Evolutionary conservation across 2,329 filamentous ascomycete species (phyloP).

Genomic region (Epichloe scottii): DNA sequence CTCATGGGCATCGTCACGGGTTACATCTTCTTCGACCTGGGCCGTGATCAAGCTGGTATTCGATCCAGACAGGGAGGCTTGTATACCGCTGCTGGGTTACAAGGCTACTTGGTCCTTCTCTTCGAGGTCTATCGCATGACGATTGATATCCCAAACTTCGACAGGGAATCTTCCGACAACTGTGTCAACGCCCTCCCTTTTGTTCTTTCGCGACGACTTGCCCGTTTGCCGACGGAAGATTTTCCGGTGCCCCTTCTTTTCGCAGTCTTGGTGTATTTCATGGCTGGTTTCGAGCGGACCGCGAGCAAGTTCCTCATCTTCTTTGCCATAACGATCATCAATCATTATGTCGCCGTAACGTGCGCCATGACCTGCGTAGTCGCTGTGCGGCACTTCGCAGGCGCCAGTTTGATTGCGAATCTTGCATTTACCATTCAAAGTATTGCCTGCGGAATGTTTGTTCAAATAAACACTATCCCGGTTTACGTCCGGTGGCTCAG

Average conservation of each 20-base stretch:
- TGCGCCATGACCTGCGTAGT: constrained; percentile 58
- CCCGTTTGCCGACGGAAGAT: constrained; percentile 58
- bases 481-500: constrained; percentile 72
- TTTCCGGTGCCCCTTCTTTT: constrained; percentile 60
- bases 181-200: constrained; percentile 59
- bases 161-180: constrained; percentile 61
- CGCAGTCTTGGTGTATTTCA: constrained; percentile 63
- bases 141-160: constrained; percentile 62
- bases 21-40: constrained; percentile 58
- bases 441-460: constrained; percentile 65
- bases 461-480: constrained; percentile 60
- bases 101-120: constrained; percentile 64
- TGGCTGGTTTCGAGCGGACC: constrained; percentile 58
- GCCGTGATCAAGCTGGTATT: constrained; percentile 56
- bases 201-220: constrained; percentile 55
- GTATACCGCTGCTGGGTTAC: constrained; percentile 58
- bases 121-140: constrained; percentile 68
- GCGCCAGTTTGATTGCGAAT: constrained; percentile 60
- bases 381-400: constrained; percentile 53
- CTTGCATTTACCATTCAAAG: constrained; percentile 61
- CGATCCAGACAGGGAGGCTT: constrained; percentile 60
- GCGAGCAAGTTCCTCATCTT: constrained; percentile 58
- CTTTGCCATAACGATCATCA: constrained; percentile 53
- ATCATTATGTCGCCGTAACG: constrained; percentile 62
- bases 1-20: constrained; percentile 60